Evolutionary conservation across 306 rosid genomes (phyloP), one percentile per base, ranked within the genome.

Genomic region (Dryas alaskensis): DNA sequence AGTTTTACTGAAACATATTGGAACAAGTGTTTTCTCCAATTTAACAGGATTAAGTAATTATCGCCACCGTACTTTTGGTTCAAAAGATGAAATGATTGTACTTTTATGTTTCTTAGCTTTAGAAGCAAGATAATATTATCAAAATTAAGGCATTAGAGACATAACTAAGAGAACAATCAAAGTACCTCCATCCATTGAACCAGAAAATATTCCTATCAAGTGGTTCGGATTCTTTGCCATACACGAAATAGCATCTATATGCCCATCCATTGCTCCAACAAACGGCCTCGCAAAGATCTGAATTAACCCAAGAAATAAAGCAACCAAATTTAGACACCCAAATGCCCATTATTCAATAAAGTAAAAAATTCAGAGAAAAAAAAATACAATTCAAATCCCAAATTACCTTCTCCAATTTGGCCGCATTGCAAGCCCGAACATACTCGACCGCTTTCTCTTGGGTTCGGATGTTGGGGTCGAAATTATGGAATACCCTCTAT

Each of bases 221-320:
- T 89, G 95, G 86, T 81, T 88, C 5, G 89, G 92, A 72, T 94
- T 88, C 87, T 89, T 94, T 0, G 93, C 83, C 99, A 92, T 92
- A 80, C 90, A 89, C 0, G 97, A 92, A 77, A 94, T 46, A 2
- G 96, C 84, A n/a, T 94, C 99, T 6, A 81, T 5, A 87, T 94
- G 99, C 57, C 97, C 97, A 71, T 94, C 99, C 97, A 94, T 86
- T 48, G 97, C 97, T 75, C 97, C 96, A 1, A 94, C 53, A 84
- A 94, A 94, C 44, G 99, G 99, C 80, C 86, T 88, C 13, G 97
- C 99, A 75, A 91, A 94, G 65, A 94, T 89, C 99, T 94, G 82
- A 42, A 68, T 6, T 7, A 61, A 8, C 48, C 43, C 10, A 3
- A 6, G 45, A 62, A 13, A 19, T n/a, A 10, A 81, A 6, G 42